A percentile compares a stretch with the other conserved stretches of the same genome.
phyloP scores from a whole-genome alignment of 2,329 filamentous ascomycete genomes.

The Cytospora leucostoma region DNA sequence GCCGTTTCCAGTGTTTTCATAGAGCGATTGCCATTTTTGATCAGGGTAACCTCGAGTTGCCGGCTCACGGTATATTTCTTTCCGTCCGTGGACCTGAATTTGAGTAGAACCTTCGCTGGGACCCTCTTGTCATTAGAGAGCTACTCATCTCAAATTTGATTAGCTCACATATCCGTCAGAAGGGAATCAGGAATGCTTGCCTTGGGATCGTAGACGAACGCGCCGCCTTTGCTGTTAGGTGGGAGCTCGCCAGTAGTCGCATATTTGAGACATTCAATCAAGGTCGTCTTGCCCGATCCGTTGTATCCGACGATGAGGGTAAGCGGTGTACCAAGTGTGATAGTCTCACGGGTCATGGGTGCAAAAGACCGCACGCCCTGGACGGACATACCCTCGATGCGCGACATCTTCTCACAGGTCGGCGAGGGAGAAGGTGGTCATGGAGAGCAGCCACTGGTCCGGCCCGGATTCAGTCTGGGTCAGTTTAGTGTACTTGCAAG shows the following conservation, averaged over 20 bases:
- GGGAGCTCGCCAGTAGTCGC: conserved; percentile 92
- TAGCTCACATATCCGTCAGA: background rate
- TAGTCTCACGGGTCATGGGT: conserved; percentile 71
- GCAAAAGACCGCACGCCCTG: conserved; percentile 84
- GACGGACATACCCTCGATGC: conserved; percentile 88
- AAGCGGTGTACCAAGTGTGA: conserved; percentile 81
- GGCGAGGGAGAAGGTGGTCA: conserved; percentile 16
- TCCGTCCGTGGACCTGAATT: conserved; percentile 78
- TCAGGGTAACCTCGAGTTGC: conserved; percentile 82
- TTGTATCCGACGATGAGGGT: conserved; percentile 97
- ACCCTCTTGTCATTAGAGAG: conserved; percentile 85
- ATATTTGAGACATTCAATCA: conserved; percentile 98
- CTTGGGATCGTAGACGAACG: conserved; percentile 97
- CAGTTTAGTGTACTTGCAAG: background rate
- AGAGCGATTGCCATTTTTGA: conserved; percentile 68
- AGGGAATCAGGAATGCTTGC: conserved; percentile 40
- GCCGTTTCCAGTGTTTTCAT: conserved; percentile 85
- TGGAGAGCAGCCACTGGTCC: conserved; percentile 14
- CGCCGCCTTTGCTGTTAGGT: conserved; percentile 85
- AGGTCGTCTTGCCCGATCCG: conserved; percentile 96
- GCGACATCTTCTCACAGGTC: conserved; percentile 57
- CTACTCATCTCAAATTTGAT: conserved; percentile 38
- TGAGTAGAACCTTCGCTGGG: conserved; percentile 86
- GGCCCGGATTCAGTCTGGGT: background rate
- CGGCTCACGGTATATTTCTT: conserved; percentile 81